Conservation (phyloP, 2,329 filamentous ascomycete species). For the Zasmidium citrigriseum region DNA sequence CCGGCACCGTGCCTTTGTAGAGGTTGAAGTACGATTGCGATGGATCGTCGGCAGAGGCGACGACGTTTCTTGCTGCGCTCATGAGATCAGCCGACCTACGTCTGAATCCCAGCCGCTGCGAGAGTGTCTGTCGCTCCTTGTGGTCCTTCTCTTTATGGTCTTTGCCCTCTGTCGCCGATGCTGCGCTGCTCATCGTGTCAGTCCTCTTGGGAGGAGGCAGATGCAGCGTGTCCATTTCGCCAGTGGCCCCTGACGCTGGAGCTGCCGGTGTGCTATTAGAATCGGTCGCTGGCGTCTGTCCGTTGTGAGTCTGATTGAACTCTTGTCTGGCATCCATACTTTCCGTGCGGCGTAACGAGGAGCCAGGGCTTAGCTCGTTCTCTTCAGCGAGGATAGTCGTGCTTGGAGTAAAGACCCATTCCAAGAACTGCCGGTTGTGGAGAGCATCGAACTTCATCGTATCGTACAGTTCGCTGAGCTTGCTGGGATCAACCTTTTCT, state of each 20-base stretch:
- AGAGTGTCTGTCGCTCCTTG: constrained; percentile 33
- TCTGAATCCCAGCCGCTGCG: constrained; percentile 54
- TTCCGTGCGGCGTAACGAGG: constrained; percentile 31
- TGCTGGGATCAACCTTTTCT: constrained; percentile 97
- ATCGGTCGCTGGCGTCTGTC: constrained; percentile 11
- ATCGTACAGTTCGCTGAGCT: constrained; percentile 97
- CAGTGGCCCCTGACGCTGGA: background rate
- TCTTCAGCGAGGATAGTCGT: constrained; percentile 72
- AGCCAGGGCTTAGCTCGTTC: constrained; percentile 23
- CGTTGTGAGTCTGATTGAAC: constrained; percentile 34
- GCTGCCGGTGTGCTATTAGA: constrained; percentile 6
- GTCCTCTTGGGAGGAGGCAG: constrained; percentile 25
- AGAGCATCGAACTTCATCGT: constrained; percentile 99
- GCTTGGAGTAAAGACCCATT: constrained; percentile 94
- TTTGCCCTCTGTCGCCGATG: constrained; percentile 10
- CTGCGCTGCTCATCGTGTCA: constrained; percentile 21
- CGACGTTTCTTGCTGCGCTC: constrained; percentile 17
- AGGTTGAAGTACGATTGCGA: constrained; percentile 82
- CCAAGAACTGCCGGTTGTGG: constrained; percentile 92
- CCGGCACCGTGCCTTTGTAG: constrained; percentile 67
- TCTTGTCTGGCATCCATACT: constrained; percentile 34
- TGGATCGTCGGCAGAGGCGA: constrained; percentile 39
- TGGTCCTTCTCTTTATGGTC: constrained; percentile 10
- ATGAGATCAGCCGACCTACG: constrained; percentile 51
- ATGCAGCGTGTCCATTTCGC: constrained; percentile 14